Conservation (phyloP, 139 green algal genomes). For the Trebouxia sp. region DNA sequence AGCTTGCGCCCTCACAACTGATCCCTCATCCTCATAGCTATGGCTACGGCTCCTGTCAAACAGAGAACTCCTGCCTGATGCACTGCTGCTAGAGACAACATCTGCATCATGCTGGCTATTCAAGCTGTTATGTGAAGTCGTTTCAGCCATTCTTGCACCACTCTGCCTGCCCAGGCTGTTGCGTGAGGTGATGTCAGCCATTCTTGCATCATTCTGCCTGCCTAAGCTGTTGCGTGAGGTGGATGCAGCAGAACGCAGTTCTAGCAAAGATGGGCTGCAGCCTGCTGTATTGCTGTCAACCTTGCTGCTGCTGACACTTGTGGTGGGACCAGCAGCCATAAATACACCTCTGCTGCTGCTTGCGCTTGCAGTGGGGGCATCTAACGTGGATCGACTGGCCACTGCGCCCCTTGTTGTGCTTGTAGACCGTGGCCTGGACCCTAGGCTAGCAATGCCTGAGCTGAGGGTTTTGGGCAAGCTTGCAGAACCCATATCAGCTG, state of each 20-base stretch:
- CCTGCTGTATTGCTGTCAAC: too few relatives aligned
- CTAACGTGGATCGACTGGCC: neutral
- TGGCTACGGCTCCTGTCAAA: neutral
- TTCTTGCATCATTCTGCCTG: too few relatives aligned
- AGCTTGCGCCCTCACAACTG: neutral
- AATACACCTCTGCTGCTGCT: neutral
- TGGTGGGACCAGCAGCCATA: too few relatives aligned
- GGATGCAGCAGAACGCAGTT: too few relatives aligned
- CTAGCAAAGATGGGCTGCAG: too few relatives aligned
- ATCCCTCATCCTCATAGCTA: neutral
- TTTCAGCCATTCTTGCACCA: neutral
- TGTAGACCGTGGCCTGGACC: neutral
- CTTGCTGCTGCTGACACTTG: too few relatives aligned
- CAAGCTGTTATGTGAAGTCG: too few relatives aligned
- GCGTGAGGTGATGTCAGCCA: too few relatives aligned
- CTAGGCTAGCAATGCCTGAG: constrained; percentile 7
- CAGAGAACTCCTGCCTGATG: neutral
- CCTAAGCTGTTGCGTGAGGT: too few relatives aligned
- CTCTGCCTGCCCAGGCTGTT: neutral
- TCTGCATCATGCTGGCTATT: too few relatives aligned
- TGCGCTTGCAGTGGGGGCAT: neutral
- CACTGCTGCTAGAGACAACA: neutral
- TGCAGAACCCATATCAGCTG: constrained; percentile 1
- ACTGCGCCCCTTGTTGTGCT: neutral
- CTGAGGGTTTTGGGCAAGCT: neutral